Evolutionary conservation across 306 rosid species (phyloP).

Genomic region (Lagenaria siceraria): DNA sequence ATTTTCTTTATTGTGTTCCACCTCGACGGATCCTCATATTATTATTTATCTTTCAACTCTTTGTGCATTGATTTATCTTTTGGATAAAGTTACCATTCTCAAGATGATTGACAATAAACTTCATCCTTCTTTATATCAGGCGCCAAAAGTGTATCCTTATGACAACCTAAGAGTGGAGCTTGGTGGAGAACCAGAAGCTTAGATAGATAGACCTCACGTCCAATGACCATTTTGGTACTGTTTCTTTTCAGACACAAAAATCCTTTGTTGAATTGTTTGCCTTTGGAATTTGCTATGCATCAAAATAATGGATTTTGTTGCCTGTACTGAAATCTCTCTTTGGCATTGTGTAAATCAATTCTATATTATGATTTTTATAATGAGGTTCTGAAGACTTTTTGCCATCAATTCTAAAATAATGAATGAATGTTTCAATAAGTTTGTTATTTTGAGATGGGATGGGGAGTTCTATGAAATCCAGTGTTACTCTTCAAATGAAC

Average conservation of each 20-base stretch:
- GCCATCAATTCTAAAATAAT: background rate
- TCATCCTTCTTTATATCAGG: conserved; percentile 18
- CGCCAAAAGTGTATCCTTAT: conserved; percentile 83
- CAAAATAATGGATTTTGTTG: conserved; percentile 7
- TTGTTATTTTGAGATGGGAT: no score
- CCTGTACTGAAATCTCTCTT: conserved; percentile 1
- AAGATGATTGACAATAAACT: background rate
- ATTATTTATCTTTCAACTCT: background rate
- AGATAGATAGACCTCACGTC: conserved; percentile 15
- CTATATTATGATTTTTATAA: background rate
- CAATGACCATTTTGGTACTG: conserved; percentile 16
- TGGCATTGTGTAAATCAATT: background rate
- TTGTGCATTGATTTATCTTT: background rate
- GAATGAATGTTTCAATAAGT: background rate
- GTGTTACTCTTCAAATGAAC: no score
- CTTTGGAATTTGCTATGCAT: background rate
- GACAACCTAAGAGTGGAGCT: conserved; percentile 88
- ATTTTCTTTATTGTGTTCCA: background rate
- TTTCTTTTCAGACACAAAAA: conserved; percentile 20
- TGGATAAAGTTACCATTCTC: background rate
- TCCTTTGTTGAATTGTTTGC: conserved; percentile 20
- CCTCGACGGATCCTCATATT: background rate
- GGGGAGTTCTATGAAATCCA: no score
- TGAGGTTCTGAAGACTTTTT: background rate
- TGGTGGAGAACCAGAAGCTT: conserved; percentile 87